A percentile compares a stretch with the other conserved stretches of the same genome.
These are phyloP conservation scores for Stenogyne calaminthoides DNA, from an alignment of 305 asterid genomes.

Conservation along the genomic window DNA sequence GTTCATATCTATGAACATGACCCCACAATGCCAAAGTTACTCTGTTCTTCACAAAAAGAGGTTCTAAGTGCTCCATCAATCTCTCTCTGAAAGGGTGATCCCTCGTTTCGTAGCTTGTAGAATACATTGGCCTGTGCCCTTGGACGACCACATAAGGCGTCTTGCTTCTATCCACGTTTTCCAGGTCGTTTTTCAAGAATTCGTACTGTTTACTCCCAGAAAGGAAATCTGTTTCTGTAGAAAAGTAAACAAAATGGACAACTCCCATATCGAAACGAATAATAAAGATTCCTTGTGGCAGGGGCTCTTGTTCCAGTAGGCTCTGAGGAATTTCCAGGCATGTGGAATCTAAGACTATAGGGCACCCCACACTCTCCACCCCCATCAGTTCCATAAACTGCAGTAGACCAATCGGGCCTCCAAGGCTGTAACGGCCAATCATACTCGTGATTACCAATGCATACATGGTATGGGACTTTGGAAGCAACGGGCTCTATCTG, in stretches of 20 bases:
- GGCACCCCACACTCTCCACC: slow-evolving; percentile 99
- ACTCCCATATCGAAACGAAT: slow-evolving; percentile 80
- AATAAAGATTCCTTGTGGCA: slow-evolving; percentile 77
- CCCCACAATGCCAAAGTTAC: slow-evolving; percentile 89
- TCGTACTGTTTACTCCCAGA: slow-evolving; percentile 58
- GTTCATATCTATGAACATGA: slow-evolving; percentile 85
- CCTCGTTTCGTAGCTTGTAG: slow-evolving; percentile 68
- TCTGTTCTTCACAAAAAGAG: slow-evolving; percentile 70
- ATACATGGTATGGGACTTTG: slow-evolving; percentile 84
- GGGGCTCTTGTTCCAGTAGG: slow-evolving; percentile 72
- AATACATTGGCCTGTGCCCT: slow-evolving; percentile 99
- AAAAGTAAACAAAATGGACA: slow-evolving; percentile 65
- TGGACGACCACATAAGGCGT: slow-evolving; percentile 84
- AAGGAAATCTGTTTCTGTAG: slow-evolving; percentile 68
- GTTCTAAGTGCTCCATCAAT: slow-evolving; percentile 68
- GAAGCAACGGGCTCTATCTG: slow-evolving; percentile 87
- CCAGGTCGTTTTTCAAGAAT: slow-evolving; percentile 55
- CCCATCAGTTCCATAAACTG: slow-evolving; percentile 72
- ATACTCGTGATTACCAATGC: slow-evolving; percentile 95
- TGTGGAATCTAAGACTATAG: slow-evolving; percentile 76
- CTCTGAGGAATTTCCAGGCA: slow-evolving; percentile 85
- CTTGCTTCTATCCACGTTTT: slow-evolving; percentile 50
- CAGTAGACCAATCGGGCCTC: slow-evolving; percentile 82
- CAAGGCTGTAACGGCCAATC: slow-evolving; percentile 94
- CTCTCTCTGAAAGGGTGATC: slow-evolving; percentile 59